These are phyloP conservation scores for Paraphoma sp. DNA, from an alignment of 2,329 filamentous ascomycete species.

Conservation along the genomic window DNA sequence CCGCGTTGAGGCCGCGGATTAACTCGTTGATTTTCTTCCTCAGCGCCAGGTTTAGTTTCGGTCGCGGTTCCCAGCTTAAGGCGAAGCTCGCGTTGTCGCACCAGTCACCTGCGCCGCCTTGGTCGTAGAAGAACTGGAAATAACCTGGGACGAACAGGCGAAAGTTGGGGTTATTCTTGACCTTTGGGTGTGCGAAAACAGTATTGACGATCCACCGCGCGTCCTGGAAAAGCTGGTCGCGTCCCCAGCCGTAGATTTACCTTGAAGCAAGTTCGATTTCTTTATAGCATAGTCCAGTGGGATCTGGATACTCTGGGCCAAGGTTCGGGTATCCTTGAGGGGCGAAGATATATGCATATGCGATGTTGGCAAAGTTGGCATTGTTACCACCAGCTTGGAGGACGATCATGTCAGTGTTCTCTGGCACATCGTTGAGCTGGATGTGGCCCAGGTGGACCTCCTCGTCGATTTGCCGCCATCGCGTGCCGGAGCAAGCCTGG, in stretches of 20 bases:
- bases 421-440: too few relatives aligned
- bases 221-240: neutral
- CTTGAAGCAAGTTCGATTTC: neutral
- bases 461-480: too few relatives aligned
- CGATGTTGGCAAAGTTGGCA: too few relatives aligned
- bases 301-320: neutral
- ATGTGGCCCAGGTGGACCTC: too few relatives aligned
- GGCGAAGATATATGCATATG: too few relatives aligned
- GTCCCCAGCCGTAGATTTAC: neutral
- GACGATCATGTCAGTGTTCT: too few relatives aligned
- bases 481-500: too few relatives aligned
- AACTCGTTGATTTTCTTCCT: slow-evolving; percentile 6
- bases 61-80: neutral
- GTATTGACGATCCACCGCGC: neutral
- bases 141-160: slow-evolving; percentile 5
- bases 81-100: slow-evolving; percentile 5
- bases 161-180: neutral
- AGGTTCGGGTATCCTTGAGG: too few relatives aligned
- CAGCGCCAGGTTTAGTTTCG: neutral
- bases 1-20: neutral
- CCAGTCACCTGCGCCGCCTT: slow-evolving; percentile 1
- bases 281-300: neutral
- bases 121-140: slow-evolving; percentile 2
- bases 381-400: too few relatives aligned
- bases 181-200: neutral